Percentiles rank a stretch among this genome's conserved stretches.
Evolutionary conservation across 2,329 filamentous ascomycete genomes (phyloP).

Genomic region (Colletotrichum orbiculare): DNA sequence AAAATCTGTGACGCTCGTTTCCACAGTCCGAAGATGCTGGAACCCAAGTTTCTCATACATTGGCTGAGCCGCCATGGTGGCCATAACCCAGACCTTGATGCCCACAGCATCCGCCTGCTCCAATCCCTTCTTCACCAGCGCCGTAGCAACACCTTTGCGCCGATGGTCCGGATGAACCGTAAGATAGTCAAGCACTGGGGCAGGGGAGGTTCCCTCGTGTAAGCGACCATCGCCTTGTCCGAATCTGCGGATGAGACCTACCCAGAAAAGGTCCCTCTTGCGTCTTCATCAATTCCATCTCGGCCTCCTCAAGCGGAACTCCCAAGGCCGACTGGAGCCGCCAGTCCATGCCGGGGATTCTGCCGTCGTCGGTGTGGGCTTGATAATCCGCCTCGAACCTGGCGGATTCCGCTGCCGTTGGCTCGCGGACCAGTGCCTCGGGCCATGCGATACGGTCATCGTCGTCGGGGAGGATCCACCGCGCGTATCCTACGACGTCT

Average conservation of each 20-base stretch:
- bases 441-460: background rate
- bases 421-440: conserved; percentile 6
- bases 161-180: conserved; percentile 1
- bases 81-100: conserved; percentile 17
- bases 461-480: conserved; percentile 15
- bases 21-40: background rate
- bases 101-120: conserved; percentile 1
- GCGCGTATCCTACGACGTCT: conserved; percentile 10
- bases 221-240: background rate
- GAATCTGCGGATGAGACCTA: background rate
- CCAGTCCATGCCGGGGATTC: background rate
- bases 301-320: conserved; percentile 2
- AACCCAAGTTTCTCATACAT: conserved; percentile 21
- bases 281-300: background rate
- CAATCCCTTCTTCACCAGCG: conserved; percentile 1
- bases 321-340: conserved; percentile 4
- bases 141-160: conserved; percentile 2
- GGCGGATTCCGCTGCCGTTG: background rate
- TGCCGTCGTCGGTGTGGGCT: background rate
- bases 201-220: background rate
- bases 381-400: conserved; percentile 1
- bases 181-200: conserved; percentile 8
- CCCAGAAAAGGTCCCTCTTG: conserved; percentile 13
- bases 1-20: background rate
- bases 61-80: background rate